A percentile compares a stretch with the other conserved stretches of the same genome.
Evolutionary conservation across 345 rosid genomes (phyloP).

Genomic region (Anacardium occidentale): DNA sequence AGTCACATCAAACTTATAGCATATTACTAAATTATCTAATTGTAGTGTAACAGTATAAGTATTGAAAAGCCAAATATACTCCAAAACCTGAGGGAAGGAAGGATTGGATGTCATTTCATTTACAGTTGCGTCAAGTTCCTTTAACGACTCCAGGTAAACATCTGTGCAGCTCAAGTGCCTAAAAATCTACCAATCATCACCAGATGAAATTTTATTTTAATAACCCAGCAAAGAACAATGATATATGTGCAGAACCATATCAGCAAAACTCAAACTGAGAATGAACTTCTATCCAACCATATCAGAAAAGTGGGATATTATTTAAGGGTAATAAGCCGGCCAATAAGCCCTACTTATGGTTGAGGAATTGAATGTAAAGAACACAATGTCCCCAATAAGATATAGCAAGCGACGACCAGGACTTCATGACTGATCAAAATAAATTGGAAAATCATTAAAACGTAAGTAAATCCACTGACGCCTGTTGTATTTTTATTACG

Average conservation of each 20-base stretch:
- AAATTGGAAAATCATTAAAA: neutral
- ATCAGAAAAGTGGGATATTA: neutral
- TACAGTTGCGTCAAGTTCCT: conserved; percentile 63
- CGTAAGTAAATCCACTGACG: neutral
- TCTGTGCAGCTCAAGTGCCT: conserved; percentile 40
- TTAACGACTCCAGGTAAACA: conserved; percentile 43
- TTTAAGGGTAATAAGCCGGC: no score
- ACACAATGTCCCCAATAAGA: neutral
- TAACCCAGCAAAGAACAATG: neutral
- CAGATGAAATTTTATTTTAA: neutral
- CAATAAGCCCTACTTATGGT: no score
- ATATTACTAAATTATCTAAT: neutral
- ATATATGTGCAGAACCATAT: neutral
- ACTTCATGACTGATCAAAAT: neutral
- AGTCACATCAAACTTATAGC: neutral
- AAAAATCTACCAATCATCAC: conserved; percentile 38
- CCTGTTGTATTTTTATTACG: no score
- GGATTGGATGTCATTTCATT: conserved; percentile 49
- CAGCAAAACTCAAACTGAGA: neutral
- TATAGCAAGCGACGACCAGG: neutral
- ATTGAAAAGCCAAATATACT: neutral
- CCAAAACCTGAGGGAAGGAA: conserved; percentile 71
- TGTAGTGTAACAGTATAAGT: neutral
- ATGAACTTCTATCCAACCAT: neutral
- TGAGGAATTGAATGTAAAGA: neutral